Conservation (phyloP, 139 green algal genomes). For the Micractinium sp. region DNA sequence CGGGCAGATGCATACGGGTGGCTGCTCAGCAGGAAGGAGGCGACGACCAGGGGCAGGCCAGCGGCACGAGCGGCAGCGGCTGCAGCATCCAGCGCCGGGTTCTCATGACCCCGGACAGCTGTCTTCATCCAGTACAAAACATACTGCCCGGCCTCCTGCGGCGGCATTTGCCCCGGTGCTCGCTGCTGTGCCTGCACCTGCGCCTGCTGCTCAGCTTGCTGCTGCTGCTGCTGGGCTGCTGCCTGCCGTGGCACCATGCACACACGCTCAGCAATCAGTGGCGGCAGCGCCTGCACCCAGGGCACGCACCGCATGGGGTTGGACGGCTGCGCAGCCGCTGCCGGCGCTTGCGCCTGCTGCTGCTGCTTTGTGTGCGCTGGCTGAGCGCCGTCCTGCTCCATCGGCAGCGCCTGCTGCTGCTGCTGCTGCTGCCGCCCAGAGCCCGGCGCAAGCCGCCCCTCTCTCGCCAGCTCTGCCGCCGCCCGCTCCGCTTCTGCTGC, state of each 20-base stretch:
- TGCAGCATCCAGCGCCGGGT: conserved; percentile 16
- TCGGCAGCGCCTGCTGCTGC: not conserved
- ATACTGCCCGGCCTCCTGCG: not conserved
- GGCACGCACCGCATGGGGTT: not conserved
- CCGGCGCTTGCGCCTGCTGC: not conserved
- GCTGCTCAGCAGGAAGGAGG: conserved; percentile 22
- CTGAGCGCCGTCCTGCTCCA: not conserved
- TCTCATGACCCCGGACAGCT: conserved; percentile 17
- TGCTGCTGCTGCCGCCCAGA: not conserved
- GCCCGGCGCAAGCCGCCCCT: not conserved
- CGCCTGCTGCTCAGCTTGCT: conserved; percentile 3
- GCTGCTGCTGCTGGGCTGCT: not conserved
- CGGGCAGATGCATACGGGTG: conserved; percentile 14
- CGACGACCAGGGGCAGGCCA: conserved; percentile 16
- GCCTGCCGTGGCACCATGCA: not conserved
- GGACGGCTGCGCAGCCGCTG: not conserved
- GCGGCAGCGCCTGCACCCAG: conserved; percentile 13
- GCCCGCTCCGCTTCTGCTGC: not conserved
- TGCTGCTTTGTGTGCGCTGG: not conserved
- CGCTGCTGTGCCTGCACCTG: not conserved
- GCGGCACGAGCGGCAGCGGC: not conserved
- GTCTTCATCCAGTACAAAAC: conserved; percentile 33
- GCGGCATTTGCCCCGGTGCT: too few relatives aligned
- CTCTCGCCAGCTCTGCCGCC: too few relatives aligned
- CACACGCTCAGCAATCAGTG: not conserved